A percentile compares a stretch with the other conserved stretches of the same genome.
Conservation (phyloP, 768 basidiomycete species). For the Rhizopogon vinicolor region DNA sequence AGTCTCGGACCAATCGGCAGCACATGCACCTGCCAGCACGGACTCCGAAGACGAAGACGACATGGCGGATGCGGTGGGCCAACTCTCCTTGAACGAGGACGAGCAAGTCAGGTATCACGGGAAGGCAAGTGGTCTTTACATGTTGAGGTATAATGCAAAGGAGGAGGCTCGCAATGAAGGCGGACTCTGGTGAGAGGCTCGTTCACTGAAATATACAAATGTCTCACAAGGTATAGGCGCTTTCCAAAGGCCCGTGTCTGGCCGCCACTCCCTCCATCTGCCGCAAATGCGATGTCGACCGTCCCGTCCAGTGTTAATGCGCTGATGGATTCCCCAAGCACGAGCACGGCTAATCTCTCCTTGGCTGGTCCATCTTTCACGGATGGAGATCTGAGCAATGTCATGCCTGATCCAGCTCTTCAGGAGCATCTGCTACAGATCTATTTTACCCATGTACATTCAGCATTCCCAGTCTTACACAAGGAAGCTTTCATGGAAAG, state of each 20-base stretch:
- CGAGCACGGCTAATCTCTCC: constrained; percentile 7
- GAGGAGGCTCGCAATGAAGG: constrained; percentile 66
- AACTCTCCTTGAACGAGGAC: constrained; percentile 85
- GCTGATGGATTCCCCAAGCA: constrained; percentile 5
- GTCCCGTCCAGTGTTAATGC: constrained; percentile 1
- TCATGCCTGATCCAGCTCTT: constrained; percentile 50
- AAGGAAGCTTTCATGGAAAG: constrained; percentile 64
- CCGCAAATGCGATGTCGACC: constrained; percentile 19
- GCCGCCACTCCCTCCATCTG: constrained; percentile 50
- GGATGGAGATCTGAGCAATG: constrained; percentile 33
- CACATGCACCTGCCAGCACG: constrained; percentile 21
- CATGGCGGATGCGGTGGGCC: constrained; percentile 71
- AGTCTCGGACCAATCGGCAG: constrained; percentile 7
- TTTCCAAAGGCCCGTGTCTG: constrained; percentile 90
- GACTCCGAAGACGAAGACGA: constrained; percentile 37
- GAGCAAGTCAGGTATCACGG: constrained; percentile 84
- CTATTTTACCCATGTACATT: constrained; percentile 82
- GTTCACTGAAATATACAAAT: constrained; percentile 3
- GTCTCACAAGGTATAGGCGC: constrained; percentile 43
- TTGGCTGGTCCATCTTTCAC: constrained; percentile 18
- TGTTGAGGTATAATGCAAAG: constrained; percentile 58
- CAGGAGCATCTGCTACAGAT: constrained; percentile 71
- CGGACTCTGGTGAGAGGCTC: constrained; percentile 62
- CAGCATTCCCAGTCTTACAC: constrained; percentile 72
- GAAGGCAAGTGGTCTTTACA: constrained; percentile 75